Evolutionary conservation across 768 basidiomycete genomes (phyloP), one percentile per base, ranked within the genome.

Genomic region (Leucocoprinus sp.): DNA sequence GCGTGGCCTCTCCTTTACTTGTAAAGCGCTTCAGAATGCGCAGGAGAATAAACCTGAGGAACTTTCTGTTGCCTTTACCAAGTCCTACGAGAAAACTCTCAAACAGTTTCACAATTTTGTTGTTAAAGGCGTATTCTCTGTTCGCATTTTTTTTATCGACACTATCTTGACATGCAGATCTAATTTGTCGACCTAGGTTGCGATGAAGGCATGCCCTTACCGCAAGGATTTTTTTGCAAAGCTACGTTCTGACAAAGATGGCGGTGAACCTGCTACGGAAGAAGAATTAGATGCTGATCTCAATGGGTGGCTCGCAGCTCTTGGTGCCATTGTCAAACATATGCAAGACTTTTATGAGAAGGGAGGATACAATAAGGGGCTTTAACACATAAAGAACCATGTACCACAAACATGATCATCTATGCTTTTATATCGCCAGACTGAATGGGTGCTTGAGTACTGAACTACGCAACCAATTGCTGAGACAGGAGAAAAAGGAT

Each of bases 1-100:
- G 38, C 81, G 93, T 23, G 96, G 92, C 2, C 76, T 93, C 42
- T 76, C 79, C 22, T 99, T 99, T 70, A 99, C 95, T 26, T 80
- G 82, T 64, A 70, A 76, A 46, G 86, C 86, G 0, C 76, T 99
- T 19, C 74, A 84, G 52, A 67, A 72, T 36, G 76, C 83, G 0
- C 84, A 91, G 55, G 70, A 66, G 3, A 75, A 93, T 63, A 68
- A 76, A 36, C 58, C 59, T 1, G 60, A 68, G 37, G 86, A 92
- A 59, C 77, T 99, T 11, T 55, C 77, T 2, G 65, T 52, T 0
- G 85, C 85, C 15, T 99, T 99, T 64, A 80, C 68, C 22, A 78
- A 80, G 36, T 76, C 87, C 0, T 99, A 99, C 61, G 83, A 82
- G 17, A 70, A 53, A 8, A 93, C 87, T 11, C 69, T 99, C 60